Percentiles rank a stretch among this genome's conserved stretches.
phyloP scores from a whole-genome alignment of 345 rosid species.

The Abelmoschus esculentus region DNA sequence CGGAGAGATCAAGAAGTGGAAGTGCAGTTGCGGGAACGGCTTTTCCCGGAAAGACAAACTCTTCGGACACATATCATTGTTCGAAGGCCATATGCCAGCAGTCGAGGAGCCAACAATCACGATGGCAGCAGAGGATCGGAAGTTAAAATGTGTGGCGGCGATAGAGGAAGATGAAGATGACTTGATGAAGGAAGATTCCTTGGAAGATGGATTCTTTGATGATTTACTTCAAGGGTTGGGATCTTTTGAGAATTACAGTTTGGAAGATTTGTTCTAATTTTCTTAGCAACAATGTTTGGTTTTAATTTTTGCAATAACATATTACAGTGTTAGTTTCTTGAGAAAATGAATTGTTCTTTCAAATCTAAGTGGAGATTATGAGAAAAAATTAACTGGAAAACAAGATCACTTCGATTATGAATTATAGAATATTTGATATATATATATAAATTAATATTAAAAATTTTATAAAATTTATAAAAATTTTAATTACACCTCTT shows the following conservation, averaged over 20 bases:
- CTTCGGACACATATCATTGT: constrained; percentile 63
- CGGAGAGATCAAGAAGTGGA: constrained; percentile 47
- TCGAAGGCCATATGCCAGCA: constrained; percentile 73
- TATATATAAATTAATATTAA: too few relatives aligned
- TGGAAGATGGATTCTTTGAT: constrained; percentile 25
- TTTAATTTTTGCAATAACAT: too few relatives aligned
- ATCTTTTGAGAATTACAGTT: constrained; percentile 27
- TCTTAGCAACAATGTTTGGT: too few relatives aligned
- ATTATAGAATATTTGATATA: too few relatives aligned
- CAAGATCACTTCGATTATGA: not conserved
- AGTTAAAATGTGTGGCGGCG: not conserved
- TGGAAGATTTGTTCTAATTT: constrained; percentile 24
- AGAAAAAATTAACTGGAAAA: not conserved
- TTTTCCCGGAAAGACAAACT: constrained; percentile 71
- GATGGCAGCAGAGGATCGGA: not conserved
- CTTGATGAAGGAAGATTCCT: not conserved
- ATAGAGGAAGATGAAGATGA: constrained; percentile 9
- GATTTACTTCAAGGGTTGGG: constrained; percentile 44
- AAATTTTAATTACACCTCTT: too few relatives aligned
- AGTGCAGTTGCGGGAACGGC: constrained; percentile 57
- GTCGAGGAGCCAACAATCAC: constrained; percentile 23
- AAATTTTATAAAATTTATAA: too few relatives aligned
- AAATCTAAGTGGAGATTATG: not conserved
- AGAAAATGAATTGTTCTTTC: not conserved
- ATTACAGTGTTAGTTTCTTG: too few relatives aligned